A percentile compares a stretch with the other conserved stretches of the same genome.
Evolutionary conservation across 768 basidiomycete genomes (phyloP).

Genomic region (Crucibulum laeve): DNA sequence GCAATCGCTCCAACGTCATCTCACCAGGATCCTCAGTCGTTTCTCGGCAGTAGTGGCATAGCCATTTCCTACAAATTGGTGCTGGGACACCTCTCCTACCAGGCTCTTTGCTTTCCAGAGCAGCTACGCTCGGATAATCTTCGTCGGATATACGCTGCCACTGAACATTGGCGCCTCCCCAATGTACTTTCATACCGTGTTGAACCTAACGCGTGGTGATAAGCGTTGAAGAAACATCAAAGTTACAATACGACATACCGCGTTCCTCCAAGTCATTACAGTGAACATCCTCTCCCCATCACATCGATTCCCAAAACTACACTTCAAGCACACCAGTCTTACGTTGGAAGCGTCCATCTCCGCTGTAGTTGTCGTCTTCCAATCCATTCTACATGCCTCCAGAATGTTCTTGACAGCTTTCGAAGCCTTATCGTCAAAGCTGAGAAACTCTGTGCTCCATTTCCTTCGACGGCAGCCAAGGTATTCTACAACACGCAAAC

Average conservation of each 20-base stretch:
- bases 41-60: conserved; percentile 22
- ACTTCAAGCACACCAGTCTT: conserved; percentile 30
- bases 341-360: conserved; percentile 24
- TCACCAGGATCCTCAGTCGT: conserved; percentile 14
- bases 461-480: conserved; percentile 7
- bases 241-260: conserved; percentile 17
- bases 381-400: conserved; percentile 22
- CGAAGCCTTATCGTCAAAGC: conserved; percentile 25
- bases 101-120: conserved; percentile 14
- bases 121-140: conserved; percentile 16
- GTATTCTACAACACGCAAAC: no score
- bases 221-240: not conserved
- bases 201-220: conserved; percentile 17
- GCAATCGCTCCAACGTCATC: conserved; percentile 13
- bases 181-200: conserved; percentile 25
- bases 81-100: conserved; percentile 6
- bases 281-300: conserved; percentile 25
- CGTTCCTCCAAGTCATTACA: conserved; percentile 27
- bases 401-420: conserved; percentile 23
- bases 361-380: conserved; percentile 14
- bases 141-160: conserved; percentile 23
- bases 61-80: conserved; percentile 15
- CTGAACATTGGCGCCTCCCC: conserved; percentile 17
- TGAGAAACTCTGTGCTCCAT: conserved; percentile 19
- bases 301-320: conserved; percentile 23